Evolutionary conservation across 306 rosid genomes (phyloP), one percentile per base, ranked within the genome.

Genomic region (Lathyrus tuberosus): DNA sequence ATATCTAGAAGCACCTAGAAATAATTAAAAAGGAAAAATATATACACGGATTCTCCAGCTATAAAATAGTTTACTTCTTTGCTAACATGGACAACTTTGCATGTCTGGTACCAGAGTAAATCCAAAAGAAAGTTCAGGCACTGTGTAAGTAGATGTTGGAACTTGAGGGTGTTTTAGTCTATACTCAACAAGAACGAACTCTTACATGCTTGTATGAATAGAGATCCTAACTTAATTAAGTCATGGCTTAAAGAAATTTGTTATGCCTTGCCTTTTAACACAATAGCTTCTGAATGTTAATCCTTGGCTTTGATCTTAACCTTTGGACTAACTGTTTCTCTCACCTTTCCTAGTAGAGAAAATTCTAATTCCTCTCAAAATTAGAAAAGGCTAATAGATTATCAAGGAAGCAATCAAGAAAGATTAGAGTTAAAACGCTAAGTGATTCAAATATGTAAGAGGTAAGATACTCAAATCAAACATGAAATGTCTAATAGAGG

Each of bases 91-190:
- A 66, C 4, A 20, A 14, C 33, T 24, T 11, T 59, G 53, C 53
- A 14, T 70, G 42, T 56, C 41, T 54, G 11, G 43, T 16, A n/a
- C 40, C 41, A 13, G 22, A 52, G 17, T 51, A 37, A 46, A 26
- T 30, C 53, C 14, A 11, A 47, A 66, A 30, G 48, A 28, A 46
- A 66, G 28, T 44, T 24, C 14, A 38, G 16, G 38, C 26, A 53
- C 46, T n/a, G n/a, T 69, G 49, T 64, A 42, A 12, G 54, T 69
- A 69, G 28, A 69, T 54, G 41, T 69, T 40, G 53, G 38, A n/a
- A 24, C 18, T 70, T 41, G 20, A 15, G 56, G 10, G 15, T 54
- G 33, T 24, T 56, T n/a, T 41, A 70, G 42, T 57, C 31, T 28
- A 3, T 48, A 28, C 24, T 5, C 56, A 44, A 28, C 20, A 65